Percentiles rank a stretch among this genome's conserved stretches.
phyloP scores from a whole-genome alignment of 2,329 filamentous ascomycete species.

The Colletotrichum spinosum region DNA sequence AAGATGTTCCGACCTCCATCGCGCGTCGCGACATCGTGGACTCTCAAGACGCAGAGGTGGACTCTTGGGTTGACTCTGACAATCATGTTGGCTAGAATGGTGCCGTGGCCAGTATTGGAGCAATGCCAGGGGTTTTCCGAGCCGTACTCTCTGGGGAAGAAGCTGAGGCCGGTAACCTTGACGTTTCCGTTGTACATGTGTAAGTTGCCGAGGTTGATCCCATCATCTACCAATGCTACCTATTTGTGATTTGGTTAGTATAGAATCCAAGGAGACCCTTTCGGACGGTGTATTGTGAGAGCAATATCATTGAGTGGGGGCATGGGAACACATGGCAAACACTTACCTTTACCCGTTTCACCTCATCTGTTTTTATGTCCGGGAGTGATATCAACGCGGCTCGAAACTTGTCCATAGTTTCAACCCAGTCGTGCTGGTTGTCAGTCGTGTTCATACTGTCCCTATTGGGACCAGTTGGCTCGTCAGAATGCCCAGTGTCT shows the following conservation, averaged over 20 bases:
- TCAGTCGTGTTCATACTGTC: neutral
- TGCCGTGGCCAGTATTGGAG: neutral
- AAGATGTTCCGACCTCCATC: neutral
- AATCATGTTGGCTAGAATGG: slow-evolving; percentile 1
- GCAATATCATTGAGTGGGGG: no score
- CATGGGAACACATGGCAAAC: no score
- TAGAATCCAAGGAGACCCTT: no score
- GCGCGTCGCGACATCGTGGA: neutral
- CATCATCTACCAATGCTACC: slow-evolving; percentile 1
- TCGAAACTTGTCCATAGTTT: slow-evolving; percentile 1
- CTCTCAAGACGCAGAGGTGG: no score
- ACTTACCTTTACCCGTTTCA: neutral
- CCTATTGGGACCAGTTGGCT: no score
- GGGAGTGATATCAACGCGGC: neutral
- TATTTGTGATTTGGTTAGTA: neutral
- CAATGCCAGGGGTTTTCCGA: neutral
- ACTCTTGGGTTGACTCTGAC: neutral
- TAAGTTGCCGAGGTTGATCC: neutral
- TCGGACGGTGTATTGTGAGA: no score
- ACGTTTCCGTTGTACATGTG: neutral
- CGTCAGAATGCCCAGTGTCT: no score
- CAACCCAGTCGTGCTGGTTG: slow-evolving; percentile 2
- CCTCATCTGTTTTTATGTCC: neutral
- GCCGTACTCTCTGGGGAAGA: neutral
- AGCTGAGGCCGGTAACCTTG: neutral